These are phyloP conservation scores for Rhinocladiella similis DNA, from an alignment of 2,329 filamentous ascomycete species.

Conservation along the genomic window DNA sequence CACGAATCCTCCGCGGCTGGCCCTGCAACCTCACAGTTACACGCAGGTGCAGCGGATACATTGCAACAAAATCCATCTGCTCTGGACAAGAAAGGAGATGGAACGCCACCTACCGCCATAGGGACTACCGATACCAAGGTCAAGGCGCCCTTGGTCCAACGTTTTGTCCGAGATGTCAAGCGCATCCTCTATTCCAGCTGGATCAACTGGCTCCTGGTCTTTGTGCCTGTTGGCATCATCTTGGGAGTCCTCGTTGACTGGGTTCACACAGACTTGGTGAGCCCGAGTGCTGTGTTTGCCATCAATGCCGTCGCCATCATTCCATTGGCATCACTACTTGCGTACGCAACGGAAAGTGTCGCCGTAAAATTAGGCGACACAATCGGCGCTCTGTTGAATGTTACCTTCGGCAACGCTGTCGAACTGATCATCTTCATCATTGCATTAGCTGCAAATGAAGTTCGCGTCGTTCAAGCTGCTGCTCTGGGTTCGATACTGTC, in stretches of 20 bases:
- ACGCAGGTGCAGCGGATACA: conserved; percentile 21
- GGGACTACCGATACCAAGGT: conserved; percentile 28
- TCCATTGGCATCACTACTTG: conserved; percentile 70
- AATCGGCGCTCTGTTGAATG: conserved; percentile 70
- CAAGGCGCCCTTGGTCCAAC: conserved; percentile 46
- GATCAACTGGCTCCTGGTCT: conserved; percentile 45
- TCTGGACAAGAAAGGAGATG: conserved; percentile 50
- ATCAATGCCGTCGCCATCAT: conserved; percentile 76
- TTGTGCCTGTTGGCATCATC: conserved; percentile 44
- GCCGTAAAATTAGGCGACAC: conserved; percentile 72
- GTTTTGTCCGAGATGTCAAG: conserved; percentile 56
- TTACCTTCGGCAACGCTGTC: conserved; percentile 77
- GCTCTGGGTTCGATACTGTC: conserved; percentile 86
- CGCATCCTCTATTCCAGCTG: conserved; percentile 62
- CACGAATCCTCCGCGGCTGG: conserved; percentile 23
- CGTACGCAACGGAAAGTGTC: conserved; percentile 73
- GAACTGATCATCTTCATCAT: conserved; percentile 82
- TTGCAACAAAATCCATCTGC: conserved; percentile 37
- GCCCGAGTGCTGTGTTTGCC: conserved; percentile 66
- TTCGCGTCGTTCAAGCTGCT: conserved; percentile 88
- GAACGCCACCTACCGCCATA: conserved; percentile 57
- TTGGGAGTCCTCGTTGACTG: conserved; percentile 36
- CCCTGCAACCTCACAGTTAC: conserved; percentile 19
- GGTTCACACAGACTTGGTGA: conserved; percentile 30
- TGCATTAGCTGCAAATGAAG: conserved; percentile 76